Base-by-base conservation (phyloP, 805 yeast species). In the Starmerella powellii region DNA sequence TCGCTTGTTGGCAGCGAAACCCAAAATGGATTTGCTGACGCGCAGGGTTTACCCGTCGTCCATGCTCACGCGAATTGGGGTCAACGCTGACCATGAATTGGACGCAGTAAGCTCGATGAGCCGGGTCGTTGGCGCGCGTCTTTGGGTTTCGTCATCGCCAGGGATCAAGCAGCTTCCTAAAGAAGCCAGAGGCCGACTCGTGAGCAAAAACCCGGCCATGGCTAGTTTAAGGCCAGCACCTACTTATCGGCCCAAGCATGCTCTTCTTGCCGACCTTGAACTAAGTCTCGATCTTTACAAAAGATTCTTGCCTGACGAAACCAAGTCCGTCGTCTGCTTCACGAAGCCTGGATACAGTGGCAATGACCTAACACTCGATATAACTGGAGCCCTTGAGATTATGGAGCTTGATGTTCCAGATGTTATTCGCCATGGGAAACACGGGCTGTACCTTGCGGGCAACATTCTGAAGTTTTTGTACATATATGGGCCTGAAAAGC, bases 31-130 rank as follows among this genome's bases (percentile, higher is more conserved):
- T 13, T 51, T 61, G 11, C 31, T 56, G 0, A 54, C 68, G 0
- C 56, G 67, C 30, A 43, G 60, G 0, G 58, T 59, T 10, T 47
- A 65, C 4, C 76, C 76, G 0, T 55, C 63, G 21, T 64, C 63
- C 8, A 42, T 69, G 6, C 47, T 71, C 34, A 44, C 61, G 1
- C 65, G 62, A 17, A 38, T 69, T 32, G 58, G 62, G 27, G 31
- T 54, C 11, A 55, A 42, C 26, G n/a, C 21, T 6, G 50, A 48
- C 26, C 32, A 29, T 17, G 27, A 30, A 24, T 21, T 44, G 23
- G 54, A 54, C 12, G 48, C 40, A 34, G 28, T 47, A 13, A 40
- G 44, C 19, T 21, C 42, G 0, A 16, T 13, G 12, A 17, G 8
- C 8, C 11, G 30, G 1, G 6, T 31, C 12, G 27, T 30, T 11